phyloP scores from a whole-genome alignment of 2,329 filamentous ascomycete species.

The Penicillium freii region DNA sequence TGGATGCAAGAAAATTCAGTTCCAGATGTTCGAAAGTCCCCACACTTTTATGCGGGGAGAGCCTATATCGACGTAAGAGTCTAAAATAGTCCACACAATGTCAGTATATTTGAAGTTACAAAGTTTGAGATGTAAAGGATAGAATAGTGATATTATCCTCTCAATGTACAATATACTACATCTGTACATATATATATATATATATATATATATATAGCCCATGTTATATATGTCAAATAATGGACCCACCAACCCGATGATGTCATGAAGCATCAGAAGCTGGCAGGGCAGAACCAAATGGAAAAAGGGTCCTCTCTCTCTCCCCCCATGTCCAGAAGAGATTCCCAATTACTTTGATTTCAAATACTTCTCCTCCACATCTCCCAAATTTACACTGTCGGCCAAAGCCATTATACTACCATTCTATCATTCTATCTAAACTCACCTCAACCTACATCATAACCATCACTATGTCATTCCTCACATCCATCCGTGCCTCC shows the following conservation, averaged over 20 bases:
- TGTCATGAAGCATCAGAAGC: conserved; percentile 5
- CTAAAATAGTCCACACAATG: too few species aligned
- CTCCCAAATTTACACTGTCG: not conserved
- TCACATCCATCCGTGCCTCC: conserved; percentile 28
- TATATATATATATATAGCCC: too few species aligned
- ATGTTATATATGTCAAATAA: not conserved
- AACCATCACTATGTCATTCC: conserved; percentile 36
- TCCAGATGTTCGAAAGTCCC: too few species aligned
- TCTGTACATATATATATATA: too few species aligned
- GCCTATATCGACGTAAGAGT: too few species aligned
- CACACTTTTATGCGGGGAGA: too few species aligned
- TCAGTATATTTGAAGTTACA: too few species aligned
- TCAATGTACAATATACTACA: too few species aligned
- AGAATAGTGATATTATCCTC: too few species aligned
- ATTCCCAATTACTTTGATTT: not conserved
- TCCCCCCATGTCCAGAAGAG: too few species aligned
- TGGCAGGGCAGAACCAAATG: not conserved
- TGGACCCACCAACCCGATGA: not conserved
- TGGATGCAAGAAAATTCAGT: too few species aligned
- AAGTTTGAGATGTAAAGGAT: too few species aligned
- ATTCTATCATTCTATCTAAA: not conserved
- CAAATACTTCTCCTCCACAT: not conserved
- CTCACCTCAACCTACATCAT: not conserved
- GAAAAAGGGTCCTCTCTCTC: not conserved
- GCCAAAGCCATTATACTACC: not conserved